Evolutionary conservation across 495 filamentous ascomycete genomes (phyloP), one percentile per base, ranked within the genome.

Genomic region (Penicillium desertorum): DNA sequence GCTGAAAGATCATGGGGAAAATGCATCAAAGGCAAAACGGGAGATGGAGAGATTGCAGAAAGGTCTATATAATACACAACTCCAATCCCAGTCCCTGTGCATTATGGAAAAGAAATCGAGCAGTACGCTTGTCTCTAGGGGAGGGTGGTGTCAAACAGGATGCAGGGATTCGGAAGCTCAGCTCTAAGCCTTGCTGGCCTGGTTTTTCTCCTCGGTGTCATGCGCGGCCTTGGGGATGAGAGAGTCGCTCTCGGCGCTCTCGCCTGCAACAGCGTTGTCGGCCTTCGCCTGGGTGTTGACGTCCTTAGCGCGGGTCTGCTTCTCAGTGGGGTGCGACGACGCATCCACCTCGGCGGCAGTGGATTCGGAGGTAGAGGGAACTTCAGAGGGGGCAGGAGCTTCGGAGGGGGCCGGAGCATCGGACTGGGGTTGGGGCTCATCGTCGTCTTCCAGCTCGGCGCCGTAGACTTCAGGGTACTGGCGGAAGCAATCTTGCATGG

Each of bases 401-500:
- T 47, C 50, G 30, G 60, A 61, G 39, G 65, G 11, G n/a, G 62
- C 27, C 9, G 53, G 27, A n/a, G 59, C 45, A 17, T 54, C 61
- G 16, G 61, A 42, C 56, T 9, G 56, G 42, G 30, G 60, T 39
- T 70, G 74, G 19, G 76, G 69, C 10, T 79, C 83, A n/a, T 94
- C 91, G 25, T 95, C 90, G 39, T 89, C 91, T 47, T 89, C 87
- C 19, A 97, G 79, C 68, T 97, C 94, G n/a, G 86, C 80, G 50
- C 89, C 91, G 75, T 98, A 97, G 47, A 94, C 78, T 29, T 98
- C 94, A 30, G 94, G 94, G 71, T 97, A 85, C 69, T 85, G 71
- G 41, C 91, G 81, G 83, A 98, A 98, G 78, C 94, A 98, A 67
- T 93, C 86, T 81, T 98, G 94, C 94, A 98, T 98, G 58, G 77